phyloP scores from a whole-genome alignment of 2,329 filamentous ascomycete species.

The Sporothrix inflata region DNA sequence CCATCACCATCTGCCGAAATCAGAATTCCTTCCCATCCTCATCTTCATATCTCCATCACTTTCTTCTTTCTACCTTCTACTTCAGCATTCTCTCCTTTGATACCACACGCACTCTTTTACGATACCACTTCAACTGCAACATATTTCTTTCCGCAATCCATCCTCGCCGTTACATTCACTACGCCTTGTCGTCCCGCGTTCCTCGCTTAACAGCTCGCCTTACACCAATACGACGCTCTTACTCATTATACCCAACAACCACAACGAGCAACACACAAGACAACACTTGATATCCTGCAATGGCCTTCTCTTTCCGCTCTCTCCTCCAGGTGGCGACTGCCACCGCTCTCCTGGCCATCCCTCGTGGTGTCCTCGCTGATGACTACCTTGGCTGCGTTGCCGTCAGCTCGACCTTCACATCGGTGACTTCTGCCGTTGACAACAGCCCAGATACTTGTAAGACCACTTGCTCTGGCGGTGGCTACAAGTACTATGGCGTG shows the following conservation, averaged over 20 bases:
- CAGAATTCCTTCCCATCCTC: slow-evolving; percentile 6
- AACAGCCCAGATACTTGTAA: slow-evolving; percentile 32
- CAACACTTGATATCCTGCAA: slow-evolving; percentile 2
- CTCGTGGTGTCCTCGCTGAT: slow-evolving; percentile 26
- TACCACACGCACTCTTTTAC: slow-evolving; percentile 1
- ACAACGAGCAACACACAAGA: neutral
- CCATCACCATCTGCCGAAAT: slow-evolving; percentile 11
- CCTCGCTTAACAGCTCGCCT: slow-evolving; percentile 6
- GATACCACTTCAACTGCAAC: slow-evolving; percentile 3
- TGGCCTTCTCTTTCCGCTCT: slow-evolving; percentile 28
- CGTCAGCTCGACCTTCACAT: slow-evolving; percentile 33
- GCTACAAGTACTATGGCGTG: slow-evolving; percentile 33
- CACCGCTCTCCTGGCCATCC: slow-evolving; percentile 25
- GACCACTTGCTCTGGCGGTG: slow-evolving; percentile 24
- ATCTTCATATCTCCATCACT: neutral
- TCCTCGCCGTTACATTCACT: neutral
- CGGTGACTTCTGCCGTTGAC: slow-evolving; percentile 17
- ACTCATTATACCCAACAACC: neutral
- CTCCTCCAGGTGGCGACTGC: slow-evolving; percentile 24
- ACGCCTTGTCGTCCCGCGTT: neutral
- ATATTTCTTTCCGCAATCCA: slow-evolving; percentile 2
- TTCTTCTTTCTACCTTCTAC: neutral
- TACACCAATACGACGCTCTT: neutral
- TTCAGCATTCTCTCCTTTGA: neutral
- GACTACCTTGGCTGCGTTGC: slow-evolving; percentile 32